A percentile compares a stretch with the other conserved stretches of the same genome.
These are phyloP conservation scores for Kazachstania sp. DNA, from an alignment of 1,139 yeast genomes.

Conservation along the genomic window DNA sequence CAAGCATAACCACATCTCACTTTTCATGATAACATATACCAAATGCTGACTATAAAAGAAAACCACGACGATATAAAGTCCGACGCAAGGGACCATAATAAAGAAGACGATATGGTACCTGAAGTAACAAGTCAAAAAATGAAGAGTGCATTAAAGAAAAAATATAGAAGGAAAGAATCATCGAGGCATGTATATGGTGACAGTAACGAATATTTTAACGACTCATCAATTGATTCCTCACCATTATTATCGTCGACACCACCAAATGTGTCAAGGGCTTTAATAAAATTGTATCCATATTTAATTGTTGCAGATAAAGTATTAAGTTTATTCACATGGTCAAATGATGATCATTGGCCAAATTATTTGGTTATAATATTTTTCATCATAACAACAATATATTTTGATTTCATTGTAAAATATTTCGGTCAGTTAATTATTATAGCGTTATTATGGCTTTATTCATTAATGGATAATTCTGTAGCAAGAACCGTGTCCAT, in stretches of 20 bases:
- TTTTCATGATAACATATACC: not conserved
- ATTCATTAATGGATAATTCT: slow-evolving; percentile 51
- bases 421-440: slow-evolving; percentile 76
- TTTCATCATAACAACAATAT: slow-evolving; percentile 55
- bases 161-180: slow-evolving; percentile 8
- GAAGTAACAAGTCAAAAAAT: not conserved
- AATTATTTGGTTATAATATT: slow-evolving; percentile 53
- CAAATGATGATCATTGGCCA: slow-evolving; percentile 74
- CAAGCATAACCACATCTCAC: not conserved
- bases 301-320: slow-evolving; percentile 62
- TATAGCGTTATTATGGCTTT: slow-evolving; percentile 59
- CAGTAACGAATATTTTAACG: slow-evolving; percentile 26
- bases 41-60: not conserved
- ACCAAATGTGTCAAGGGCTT: slow-evolving; percentile 77
- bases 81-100: not conserved
- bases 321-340: slow-evolving; percentile 78
- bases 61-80: not conserved
- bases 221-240: slow-evolving; percentile 33
- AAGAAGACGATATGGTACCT: not conserved
- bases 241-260: slow-evolving; percentile 80
- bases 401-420: slow-evolving; percentile 63
- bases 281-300: slow-evolving; percentile 78
- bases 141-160: slow-evolving; percentile 8
- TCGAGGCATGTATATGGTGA: slow-evolving; percentile 32
- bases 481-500: slow-evolving; percentile 47